Evolutionary conservation across 768 basidiomycete genomes (phyloP).

Genomic region (Gelatoporia subvermispora): DNA sequence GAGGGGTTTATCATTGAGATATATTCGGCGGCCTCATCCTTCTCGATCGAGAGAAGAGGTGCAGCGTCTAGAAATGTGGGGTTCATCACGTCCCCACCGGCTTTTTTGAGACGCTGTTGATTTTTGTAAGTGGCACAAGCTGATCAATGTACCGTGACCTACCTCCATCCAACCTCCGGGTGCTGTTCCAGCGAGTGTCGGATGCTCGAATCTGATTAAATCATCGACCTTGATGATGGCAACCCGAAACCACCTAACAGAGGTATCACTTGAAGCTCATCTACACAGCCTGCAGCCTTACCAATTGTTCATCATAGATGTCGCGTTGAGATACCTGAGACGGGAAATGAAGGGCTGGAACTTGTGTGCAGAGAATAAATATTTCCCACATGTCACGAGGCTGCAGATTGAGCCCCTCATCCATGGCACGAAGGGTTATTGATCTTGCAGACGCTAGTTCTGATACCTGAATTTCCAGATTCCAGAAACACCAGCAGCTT

Average conservation of each 20-base stretch:
- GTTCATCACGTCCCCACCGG: slow-evolving; percentile 37
- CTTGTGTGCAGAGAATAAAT: not conserved
- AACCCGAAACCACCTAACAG: slow-evolving; percentile 61
- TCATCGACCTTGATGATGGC: slow-evolving; percentile 35
- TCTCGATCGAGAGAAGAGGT: not conserved
- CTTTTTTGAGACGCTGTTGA: slow-evolving; percentile 38
- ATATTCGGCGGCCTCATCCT: slow-evolving; percentile 10
- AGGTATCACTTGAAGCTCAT: no score
- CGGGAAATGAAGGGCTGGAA: no score
- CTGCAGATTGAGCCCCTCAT: slow-evolving; percentile 47
- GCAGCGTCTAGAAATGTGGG: slow-evolving; percentile 32
- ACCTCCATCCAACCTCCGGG: slow-evolving; percentile 61
- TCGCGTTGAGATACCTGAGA: slow-evolving; percentile 43
- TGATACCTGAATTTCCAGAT: slow-evolving; percentile 31
- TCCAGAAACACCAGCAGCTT: slow-evolving; percentile 61
- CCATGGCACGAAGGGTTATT: slow-evolving; percentile 50
- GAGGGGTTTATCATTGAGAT: slow-evolving; percentile 42
- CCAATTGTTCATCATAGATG: slow-evolving; percentile 57
- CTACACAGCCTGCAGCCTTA: not conserved
- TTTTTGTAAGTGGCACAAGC: not conserved
- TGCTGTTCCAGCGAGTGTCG: slow-evolving; percentile 43
- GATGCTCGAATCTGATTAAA: slow-evolving; percentile 51
- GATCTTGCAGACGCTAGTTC: slow-evolving; percentile 30
- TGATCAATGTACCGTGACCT: no score
- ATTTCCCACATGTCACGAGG: slow-evolving; percentile 44